phyloP scores from a whole-genome alignment of 495 filamentous ascomycete genomes.

The Sphaerosporella brunnea region DNA sequence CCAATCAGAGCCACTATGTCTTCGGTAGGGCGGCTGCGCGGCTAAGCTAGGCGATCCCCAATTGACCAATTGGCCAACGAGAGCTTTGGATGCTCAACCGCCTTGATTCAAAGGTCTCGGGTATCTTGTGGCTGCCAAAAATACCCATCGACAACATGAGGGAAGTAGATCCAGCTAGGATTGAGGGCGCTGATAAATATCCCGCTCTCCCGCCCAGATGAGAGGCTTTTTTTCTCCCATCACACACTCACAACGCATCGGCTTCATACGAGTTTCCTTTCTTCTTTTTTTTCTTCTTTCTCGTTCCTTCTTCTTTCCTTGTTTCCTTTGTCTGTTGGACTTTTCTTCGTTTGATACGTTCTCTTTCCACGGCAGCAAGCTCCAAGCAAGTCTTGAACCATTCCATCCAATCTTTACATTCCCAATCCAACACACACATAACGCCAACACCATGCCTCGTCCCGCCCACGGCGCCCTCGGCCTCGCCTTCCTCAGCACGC shows the following conservation, averaged over 20 bases:
- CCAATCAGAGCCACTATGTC: too few relatives aligned
- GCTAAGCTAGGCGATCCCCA: too few relatives aligned
- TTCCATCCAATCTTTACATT: not conserved
- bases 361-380: not conserved
- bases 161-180: too few relatives aligned
- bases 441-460: constrained; percentile 7
- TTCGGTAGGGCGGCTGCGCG: too few relatives aligned
- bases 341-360: constrained; percentile 3
- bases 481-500: constrained; percentile 54
- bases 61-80: too few relatives aligned
- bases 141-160: too few relatives aligned
- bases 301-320: constrained; percentile 1
- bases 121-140: too few relatives aligned
- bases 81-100: too few relatives aligned
- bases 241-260: not conserved
- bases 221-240: not conserved
- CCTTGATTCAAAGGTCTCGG: too few relatives aligned
- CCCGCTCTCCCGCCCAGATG: too few relatives aligned
- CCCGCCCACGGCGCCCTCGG: constrained; percentile 56
- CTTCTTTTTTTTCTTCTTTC: not conserved
- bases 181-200: too few relatives aligned
- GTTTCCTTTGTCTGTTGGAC: not conserved
- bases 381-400: not conserved
- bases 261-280: not conserved
- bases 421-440: not conserved